phyloP scores from a whole-genome alignment of 1,139 yeast species.

The Taphrina communis region DNA sequence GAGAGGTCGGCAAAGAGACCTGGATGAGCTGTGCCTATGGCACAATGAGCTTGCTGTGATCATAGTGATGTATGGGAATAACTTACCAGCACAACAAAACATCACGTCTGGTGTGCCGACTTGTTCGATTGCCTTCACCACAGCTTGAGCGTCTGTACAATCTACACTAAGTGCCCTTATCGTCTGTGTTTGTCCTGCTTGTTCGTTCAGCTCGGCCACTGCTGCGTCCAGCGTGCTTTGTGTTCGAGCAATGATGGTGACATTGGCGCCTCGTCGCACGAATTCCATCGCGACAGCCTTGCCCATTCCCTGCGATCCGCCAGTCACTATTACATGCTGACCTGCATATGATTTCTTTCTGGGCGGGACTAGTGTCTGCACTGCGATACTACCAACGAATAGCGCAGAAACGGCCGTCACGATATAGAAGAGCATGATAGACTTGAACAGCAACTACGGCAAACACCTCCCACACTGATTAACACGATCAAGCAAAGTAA shows the following conservation, averaged over 20 bases:
- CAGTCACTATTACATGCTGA: conserved; percentile 75
- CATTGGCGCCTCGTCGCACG: conserved; percentile 64
- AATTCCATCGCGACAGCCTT: conserved; percentile 71
- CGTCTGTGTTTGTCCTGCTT: conserved; percentile 50
- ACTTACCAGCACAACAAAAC: conserved; percentile 74
- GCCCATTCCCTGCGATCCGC: conserved; percentile 96
- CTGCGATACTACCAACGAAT: conserved; percentile 2
- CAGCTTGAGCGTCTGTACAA: conserved; percentile 62
- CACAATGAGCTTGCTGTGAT: background rate
- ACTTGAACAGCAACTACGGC: background rate
- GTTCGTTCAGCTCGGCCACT: conserved; percentile 52
- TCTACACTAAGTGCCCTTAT: conserved; percentile 67
- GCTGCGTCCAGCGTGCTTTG: conserved; percentile 61
- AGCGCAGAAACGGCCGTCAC: conserved; percentile 9
- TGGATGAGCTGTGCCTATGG: conserved; percentile 68
- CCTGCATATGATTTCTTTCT: conserved; percentile 21
- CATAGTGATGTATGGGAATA: background rate
- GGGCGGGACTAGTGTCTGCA: conserved; percentile 24
- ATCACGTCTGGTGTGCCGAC: conserved; percentile 67
- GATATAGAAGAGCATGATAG: conserved; percentile 3
- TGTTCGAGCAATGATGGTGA: conserved; percentile 78
- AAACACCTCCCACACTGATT: no score
- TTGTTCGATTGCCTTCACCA: conserved; percentile 56
- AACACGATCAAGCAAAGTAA: no score
- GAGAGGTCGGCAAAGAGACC: conserved; percentile 75